Conservation (phyloP, 169 alveolate genomes). For the Eimeria acervulina region DNA sequence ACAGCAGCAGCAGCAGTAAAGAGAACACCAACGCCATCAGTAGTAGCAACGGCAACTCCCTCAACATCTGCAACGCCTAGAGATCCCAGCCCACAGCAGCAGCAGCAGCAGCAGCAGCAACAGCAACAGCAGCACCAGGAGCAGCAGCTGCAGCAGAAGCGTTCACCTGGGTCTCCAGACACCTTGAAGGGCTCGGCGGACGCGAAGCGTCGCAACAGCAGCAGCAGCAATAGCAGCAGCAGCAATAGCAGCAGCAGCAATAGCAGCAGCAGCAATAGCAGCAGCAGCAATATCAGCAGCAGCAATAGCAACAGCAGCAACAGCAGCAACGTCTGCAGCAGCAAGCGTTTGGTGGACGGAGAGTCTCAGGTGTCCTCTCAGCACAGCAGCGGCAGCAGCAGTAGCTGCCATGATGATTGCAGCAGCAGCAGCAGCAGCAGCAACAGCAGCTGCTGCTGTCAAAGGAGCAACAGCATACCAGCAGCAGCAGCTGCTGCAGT, state of each 20-base stretch:
- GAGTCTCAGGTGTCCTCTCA: background rate
- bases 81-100: too few relatives aligned
- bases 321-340: background rate
- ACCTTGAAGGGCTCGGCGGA: background rate
- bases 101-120: too few relatives aligned
- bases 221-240: conserved; percentile 26
- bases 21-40: background rate
- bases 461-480: too few relatives aligned
- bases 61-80: too few relatives aligned
- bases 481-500: conserved; percentile 32
- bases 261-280: conserved; percentile 7
- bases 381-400: background rate
- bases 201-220: background rate
- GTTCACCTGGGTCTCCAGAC: background rate
- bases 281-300: background rate
- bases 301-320: too few relatives aligned
- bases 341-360: background rate
- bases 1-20: background rate
- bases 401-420: background rate
- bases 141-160: conserved; percentile 46
- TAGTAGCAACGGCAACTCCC: background rate
- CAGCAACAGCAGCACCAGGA: conserved; percentile 27
- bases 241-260: background rate
- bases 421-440: conserved; percentile 32
- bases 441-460: too few relatives aligned